These are phyloP conservation scores for Mycena epipterygia DNA, from an alignment of 768 basidiomycete genomes.

Conservation along the genomic window DNA sequence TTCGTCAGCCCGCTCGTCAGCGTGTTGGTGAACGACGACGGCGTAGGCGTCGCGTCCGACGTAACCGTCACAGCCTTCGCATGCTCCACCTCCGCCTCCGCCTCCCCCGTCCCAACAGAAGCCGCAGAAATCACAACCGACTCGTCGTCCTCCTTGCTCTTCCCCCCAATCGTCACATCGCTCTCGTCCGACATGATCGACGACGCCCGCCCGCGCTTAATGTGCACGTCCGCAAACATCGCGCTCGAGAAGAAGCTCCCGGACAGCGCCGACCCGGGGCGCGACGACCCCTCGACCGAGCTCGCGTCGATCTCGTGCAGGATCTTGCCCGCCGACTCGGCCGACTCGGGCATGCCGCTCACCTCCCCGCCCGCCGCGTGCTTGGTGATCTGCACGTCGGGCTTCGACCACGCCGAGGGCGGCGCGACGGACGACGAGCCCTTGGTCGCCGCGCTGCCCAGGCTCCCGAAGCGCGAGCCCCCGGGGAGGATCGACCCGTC, in stretches of 20 bases:
- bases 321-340: conserved; percentile 58
- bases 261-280: conserved; percentile 44
- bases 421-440: conserved; percentile 42
- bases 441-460: conserved; percentile 38
- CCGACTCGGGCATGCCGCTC: conserved; percentile 48
- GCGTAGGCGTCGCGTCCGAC: conserved; percentile 37
- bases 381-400: conserved; percentile 68
- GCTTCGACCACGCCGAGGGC: conserved; percentile 66
- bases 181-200: conserved; percentile 57
- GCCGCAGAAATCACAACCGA: conserved; percentile 45
- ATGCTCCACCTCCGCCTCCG: background rate
- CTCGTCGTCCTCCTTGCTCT: conserved; percentile 22
- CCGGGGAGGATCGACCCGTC: conserved; percentile 42
- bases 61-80: conserved; percentile 25
- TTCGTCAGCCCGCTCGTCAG: conserved; percentile 66
- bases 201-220: conserved; percentile 53
- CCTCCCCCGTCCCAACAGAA: conserved; percentile 29
- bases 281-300: conserved; percentile 39
- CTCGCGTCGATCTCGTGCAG: conserved; percentile 58
- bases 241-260: conserved; percentile 35
- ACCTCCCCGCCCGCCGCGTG: conserved; percentile 67
- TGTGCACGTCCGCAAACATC: conserved; percentile 51
- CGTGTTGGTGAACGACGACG: conserved; percentile 60
- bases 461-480: conserved; percentile 31
- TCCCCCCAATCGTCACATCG: conserved; percentile 52